Conservation (phyloP, 2,329 filamentous ascomycete genomes). For the Thermothelomyces thermophilus region DNA sequence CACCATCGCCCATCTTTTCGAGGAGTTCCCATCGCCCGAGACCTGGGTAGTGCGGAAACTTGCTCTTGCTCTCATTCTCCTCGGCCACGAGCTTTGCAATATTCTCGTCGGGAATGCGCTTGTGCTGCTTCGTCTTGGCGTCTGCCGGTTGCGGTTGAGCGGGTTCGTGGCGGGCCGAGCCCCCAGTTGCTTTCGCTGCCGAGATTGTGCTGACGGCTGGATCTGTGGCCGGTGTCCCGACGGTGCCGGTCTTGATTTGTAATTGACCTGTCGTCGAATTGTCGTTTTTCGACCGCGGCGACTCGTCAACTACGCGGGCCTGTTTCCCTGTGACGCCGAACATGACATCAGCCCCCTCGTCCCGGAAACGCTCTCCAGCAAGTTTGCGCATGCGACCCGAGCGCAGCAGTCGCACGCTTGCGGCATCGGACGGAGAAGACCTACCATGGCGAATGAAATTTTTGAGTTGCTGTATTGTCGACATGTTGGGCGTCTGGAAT, state of each 20-base stretch:
- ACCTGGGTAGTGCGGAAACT: conserved; percentile 79
- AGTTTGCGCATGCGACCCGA: background rate
- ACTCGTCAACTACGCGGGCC: conserved; percentile 60
- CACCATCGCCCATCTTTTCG: conserved; percentile 98
- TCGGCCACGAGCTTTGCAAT: conserved; percentile 84
- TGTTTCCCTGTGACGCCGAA: conserved; percentile 62
- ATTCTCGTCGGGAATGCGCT: conserved; percentile 56
- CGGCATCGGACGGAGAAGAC: conserved; percentile 19
- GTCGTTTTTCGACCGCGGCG: conserved; percentile 45
- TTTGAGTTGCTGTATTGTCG: conserved; percentile 88
- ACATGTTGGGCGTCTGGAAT: conserved; percentile 39
- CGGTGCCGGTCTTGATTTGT: conserved; percentile 45
- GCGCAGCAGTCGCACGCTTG: background rate
- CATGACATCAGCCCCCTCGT: conserved; percentile 28
- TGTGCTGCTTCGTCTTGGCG: conserved; percentile 35
- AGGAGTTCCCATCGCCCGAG: conserved; percentile 78
- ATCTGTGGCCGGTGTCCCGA: conserved; percentile 39
- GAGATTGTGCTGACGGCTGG: conserved; percentile 33
- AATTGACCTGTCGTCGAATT: conserved; percentile 46
- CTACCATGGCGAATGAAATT: conserved; percentile 92
- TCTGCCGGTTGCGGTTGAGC: conserved; percentile 54
- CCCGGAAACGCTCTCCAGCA: background rate
- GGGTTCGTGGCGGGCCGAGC: conserved; percentile 48
- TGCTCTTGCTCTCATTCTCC: conserved; percentile 78
- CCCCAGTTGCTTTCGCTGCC: conserved; percentile 40